Percentiles rank a stretch among this genome's conserved stretches.
These are phyloP conservation scores for Penstemon eatonii DNA, from an alignment of 257 asterid genomes.

Conservation along the genomic window DNA sequence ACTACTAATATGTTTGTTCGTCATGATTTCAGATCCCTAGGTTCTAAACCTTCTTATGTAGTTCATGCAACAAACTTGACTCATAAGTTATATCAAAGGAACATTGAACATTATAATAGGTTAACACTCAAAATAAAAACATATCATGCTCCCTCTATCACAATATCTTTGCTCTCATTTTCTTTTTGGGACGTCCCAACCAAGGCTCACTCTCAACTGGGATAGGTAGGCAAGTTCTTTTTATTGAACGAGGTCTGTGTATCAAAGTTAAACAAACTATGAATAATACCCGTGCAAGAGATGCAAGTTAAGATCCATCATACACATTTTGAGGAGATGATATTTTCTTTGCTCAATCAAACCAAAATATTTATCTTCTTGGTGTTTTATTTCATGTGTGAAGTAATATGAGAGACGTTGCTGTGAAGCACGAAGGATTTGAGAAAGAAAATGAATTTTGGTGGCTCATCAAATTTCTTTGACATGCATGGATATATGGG, in stretches of 20 bases:
- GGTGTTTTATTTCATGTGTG: not conserved
- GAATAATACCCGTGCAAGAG: too few relatives aligned
- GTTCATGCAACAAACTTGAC: conserved; percentile 6
- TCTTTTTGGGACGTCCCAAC: too few relatives aligned
- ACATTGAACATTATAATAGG: not conserved
- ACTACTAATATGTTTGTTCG: conserved; percentile 12
- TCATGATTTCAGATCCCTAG: conserved; percentile 8
- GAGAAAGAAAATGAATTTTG: not conserved
- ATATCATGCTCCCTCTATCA: too few relatives aligned
- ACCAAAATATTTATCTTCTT: not conserved
- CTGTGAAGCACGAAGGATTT: too few relatives aligned
- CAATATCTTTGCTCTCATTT: too few relatives aligned
- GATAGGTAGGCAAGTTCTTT: not conserved
- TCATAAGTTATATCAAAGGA: not conserved
- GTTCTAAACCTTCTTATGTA: conserved; percentile 5
- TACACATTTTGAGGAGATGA: not conserved
- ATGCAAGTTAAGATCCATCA: too few relatives aligned
- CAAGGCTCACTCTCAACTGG: not conserved
- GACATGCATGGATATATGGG: not conserved
- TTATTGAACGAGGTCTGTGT: conserved; percentile 8
- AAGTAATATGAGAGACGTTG: not conserved
- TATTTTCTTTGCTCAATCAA: not conserved
- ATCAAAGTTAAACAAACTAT: not conserved
- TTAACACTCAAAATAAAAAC: too few relatives aligned
- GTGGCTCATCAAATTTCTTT: not conserved